These are phyloP conservation scores for Rhinocladiella similis DNA, from an alignment of 2,329 filamentous ascomycete genomes.

Conservation along the genomic window DNA sequence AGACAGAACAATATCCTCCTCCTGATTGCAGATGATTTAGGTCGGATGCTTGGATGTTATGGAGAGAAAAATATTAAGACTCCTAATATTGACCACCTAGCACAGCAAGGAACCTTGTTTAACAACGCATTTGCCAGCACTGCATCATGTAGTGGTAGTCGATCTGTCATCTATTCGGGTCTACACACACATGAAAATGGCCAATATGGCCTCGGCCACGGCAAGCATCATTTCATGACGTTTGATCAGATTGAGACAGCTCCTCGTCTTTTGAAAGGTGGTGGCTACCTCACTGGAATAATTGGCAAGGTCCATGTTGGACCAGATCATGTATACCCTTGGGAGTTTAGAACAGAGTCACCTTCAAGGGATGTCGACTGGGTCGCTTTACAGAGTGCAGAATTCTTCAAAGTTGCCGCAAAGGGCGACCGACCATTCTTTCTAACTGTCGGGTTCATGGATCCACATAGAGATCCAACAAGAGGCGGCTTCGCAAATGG, in stretches of 20 bases:
- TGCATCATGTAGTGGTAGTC: conserved; percentile 51
- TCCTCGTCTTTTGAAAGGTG: conserved; percentile 40
- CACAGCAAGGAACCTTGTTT: conserved; percentile 39
- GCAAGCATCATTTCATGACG: conserved; percentile 45
- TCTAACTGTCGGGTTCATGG: conserved; percentile 49
- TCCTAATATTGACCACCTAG: conserved; percentile 45
- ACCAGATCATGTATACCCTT: conserved; percentile 42
- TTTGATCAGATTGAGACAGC: conserved; percentile 46
- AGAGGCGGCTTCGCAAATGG: conserved; percentile 48
- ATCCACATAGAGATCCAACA: conserved; percentile 48
- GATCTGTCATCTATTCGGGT: conserved; percentile 51
- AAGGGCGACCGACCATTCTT: conserved; percentile 40
- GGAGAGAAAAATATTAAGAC: conserved; percentile 35
- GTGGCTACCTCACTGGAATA: conserved; percentile 49
- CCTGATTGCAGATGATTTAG: conserved; percentile 47
- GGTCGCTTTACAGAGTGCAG: conserved; percentile 40
- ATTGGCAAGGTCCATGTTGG: conserved; percentile 53
- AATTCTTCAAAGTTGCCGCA: conserved; percentile 41
- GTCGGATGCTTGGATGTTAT: conserved; percentile 41
- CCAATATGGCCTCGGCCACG: conserved; percentile 46
- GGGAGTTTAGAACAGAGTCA: conserved; percentile 44
- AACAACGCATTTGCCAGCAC: conserved; percentile 46
- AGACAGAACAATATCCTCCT: conserved; percentile 37
- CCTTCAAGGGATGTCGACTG: conserved; percentile 45
- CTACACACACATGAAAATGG: conserved; percentile 50